Base-by-base conservation (phyloP, 1,139 yeast species). In the Nadsonia commutata region DNA sequence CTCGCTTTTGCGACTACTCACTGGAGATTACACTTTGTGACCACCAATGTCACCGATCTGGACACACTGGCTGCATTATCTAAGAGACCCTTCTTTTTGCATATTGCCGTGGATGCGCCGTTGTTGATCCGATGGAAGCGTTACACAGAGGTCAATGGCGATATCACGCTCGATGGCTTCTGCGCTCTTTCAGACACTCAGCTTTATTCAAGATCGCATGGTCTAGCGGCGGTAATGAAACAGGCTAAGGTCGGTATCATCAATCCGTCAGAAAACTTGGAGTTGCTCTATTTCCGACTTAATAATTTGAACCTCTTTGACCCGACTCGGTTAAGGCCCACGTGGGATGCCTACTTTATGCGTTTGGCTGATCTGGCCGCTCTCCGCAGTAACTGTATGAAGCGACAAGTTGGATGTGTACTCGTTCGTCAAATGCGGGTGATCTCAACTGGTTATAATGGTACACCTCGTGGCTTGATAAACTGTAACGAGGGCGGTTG, bases 401-500 rank as follows among this genome's bases (percentile, higher is more conserved):
- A 90, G 60, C 70, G 98, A 46, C 70, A 95, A 47, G 98, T 90
- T 1, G 98, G 98, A 0, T 88, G 97, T 61, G 97, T 93, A 2
- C 74, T 90, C 23, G 96, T 85, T 1, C 71, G 88, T 43, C 93
- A 84, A 44, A 77, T 76, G 41, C 67, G 96, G 44, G 95, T 90
- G 31, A 72, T 93, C 27, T 94, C 98, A 1, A 90, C 98, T 0
- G 99, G 98, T 0, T 90, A 93, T 62, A 90, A 90, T 56, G 98
- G 99, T 1, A 90, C 99, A 0, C 97, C 98, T 11, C 71, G 95
- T 37, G 85, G 88, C 48, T 64, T 85, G 54, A 67, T 70, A 23
- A 90, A 90, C 57, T 90, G 99, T 62, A 88, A 85, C 56, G 90
- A 85, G 54, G 98, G 98, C 17, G 98, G 98, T 0, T 90, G 98